Evolutionary conservation across 2,329 filamentous ascomycete genomes (phyloP).

Genomic region (Fusarium globosum): DNA sequence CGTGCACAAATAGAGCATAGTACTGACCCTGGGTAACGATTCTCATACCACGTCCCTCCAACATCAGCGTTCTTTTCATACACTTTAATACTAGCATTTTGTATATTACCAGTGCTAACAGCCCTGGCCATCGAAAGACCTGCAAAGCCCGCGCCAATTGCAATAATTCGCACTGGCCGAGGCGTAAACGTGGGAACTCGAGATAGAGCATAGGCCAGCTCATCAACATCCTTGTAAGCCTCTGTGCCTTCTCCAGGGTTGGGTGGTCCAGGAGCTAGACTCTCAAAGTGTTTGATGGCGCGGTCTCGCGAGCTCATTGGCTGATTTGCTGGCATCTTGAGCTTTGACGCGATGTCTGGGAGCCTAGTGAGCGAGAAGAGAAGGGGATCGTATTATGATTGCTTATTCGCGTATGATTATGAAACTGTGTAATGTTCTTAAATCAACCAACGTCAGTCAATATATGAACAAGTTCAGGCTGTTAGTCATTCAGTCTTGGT

Average conservation of each 20-base stretch:
- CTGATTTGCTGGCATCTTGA: not conserved
- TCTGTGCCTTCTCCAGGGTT: not conserved
- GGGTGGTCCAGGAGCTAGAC: not conserved
- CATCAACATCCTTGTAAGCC: not conserved
- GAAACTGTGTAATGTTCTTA: not conserved
- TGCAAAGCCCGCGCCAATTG: not conserved
- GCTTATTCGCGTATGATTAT: not conserved
- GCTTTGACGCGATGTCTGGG: not conserved
- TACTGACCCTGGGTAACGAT: not conserved
- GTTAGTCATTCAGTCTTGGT: not conserved
- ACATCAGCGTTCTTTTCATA: not conserved
- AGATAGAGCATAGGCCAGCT: not conserved
- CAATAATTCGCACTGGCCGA: not conserved
- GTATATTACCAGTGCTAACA: not conserved
- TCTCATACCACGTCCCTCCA: not conserved
- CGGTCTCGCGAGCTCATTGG: not conserved
- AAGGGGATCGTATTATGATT: not conserved
- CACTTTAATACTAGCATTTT: not conserved
- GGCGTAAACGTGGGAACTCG: not conserved
- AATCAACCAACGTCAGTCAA: not conserved
- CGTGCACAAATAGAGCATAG: not conserved
- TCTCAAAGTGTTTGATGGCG: not conserved
- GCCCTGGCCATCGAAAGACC: not conserved
- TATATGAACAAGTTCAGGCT: not conserved
- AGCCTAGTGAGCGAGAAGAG: not conserved